These are phyloP conservation scores for Panicum miliaceum DNA, from an alignment of 176 grass and related monocot species.

Conservation along the genomic window DNA sequence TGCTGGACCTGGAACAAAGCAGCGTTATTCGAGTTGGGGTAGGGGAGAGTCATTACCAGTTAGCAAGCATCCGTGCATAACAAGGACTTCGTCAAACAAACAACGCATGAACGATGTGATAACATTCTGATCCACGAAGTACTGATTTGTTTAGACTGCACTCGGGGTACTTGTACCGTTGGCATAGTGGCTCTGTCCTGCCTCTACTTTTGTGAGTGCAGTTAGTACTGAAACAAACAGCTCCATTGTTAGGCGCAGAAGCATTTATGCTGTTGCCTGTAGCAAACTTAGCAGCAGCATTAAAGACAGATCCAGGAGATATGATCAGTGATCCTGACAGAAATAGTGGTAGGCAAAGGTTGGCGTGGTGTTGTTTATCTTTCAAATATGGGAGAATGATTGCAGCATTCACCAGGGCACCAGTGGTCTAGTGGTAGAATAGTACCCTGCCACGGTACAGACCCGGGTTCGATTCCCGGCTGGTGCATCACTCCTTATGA, in stretches of 20 bases:
- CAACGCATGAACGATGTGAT: background rate
- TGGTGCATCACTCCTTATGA: too few relatives aligned
- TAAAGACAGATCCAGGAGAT: background rate
- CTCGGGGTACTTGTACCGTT: background rate
- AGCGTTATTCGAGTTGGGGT: background rate
- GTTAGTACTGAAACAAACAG: background rate
- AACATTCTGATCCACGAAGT: background rate
- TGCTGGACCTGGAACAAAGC: too few relatives aligned
- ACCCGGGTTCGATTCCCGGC: constrained; percentile 67
- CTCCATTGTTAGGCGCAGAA: background rate
- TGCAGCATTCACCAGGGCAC: constrained; percentile 1
- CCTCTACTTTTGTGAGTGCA: background rate
- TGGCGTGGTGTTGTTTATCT: too few relatives aligned
- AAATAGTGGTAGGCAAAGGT: background rate
- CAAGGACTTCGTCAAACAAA: background rate
- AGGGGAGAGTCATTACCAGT: background rate
- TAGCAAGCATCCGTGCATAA: background rate
- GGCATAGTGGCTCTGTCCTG: too few relatives aligned
- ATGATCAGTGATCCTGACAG: background rate
- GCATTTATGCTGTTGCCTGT: background rate
- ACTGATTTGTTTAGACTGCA: background rate
- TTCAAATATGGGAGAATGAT: too few relatives aligned
- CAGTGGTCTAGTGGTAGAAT: constrained; percentile 86
- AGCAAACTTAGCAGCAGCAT: background rate
- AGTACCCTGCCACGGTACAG: constrained; percentile 84